Evolutionary conservation across 495 filamentous ascomycete genomes (phyloP).

Genomic region (Penicillium longicatenatum): DNA sequence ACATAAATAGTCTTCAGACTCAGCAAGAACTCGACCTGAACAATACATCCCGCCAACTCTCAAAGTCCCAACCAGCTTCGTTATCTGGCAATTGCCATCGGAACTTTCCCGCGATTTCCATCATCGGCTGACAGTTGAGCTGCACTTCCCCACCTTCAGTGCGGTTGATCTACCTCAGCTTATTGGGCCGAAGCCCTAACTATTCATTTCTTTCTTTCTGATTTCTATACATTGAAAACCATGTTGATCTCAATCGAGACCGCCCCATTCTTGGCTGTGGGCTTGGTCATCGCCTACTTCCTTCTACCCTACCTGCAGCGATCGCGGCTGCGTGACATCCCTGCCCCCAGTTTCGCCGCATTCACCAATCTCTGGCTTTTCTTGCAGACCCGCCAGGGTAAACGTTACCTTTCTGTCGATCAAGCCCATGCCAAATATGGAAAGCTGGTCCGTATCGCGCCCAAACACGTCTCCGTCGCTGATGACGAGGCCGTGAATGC

Average conservation of each 20-base stretch:
- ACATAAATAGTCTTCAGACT: slow-evolving; percentile 18
- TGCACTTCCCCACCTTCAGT: not conserved
- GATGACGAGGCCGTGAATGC: slow-evolving; percentile 57
- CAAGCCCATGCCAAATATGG: slow-evolving; percentile 71
- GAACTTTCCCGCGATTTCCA: not conserved
- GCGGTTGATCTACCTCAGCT: slow-evolving; percentile 5
- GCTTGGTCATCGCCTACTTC: slow-evolving; percentile 61
- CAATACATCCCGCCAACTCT: not conserved
- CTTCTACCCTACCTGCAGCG: slow-evolving; percentile 71
- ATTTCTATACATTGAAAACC: not conserved
- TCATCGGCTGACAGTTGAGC: not conserved
- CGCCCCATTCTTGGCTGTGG: slow-evolving; percentile 60
- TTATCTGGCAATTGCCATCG: not conserved
- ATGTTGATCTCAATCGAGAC: slow-evolving; percentile 52
- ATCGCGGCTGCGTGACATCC: slow-evolving; percentile 63
- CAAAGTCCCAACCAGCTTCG: not conserved
- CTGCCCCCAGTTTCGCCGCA: slow-evolving; percentile 64
- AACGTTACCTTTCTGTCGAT: slow-evolving; percentile 69
- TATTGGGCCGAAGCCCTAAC: not conserved
- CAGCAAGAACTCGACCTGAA: not conserved
- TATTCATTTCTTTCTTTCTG: slow-evolving; percentile 1
- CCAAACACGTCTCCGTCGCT: slow-evolving; percentile 61
- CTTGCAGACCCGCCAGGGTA: slow-evolving; percentile 64
- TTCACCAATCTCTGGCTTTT: slow-evolving; percentile 83
- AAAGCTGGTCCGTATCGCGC: slow-evolving; percentile 60